Conservation (phyloP, 371 early-diverging fungal species). For the Chytridiales sp. region DNA sequence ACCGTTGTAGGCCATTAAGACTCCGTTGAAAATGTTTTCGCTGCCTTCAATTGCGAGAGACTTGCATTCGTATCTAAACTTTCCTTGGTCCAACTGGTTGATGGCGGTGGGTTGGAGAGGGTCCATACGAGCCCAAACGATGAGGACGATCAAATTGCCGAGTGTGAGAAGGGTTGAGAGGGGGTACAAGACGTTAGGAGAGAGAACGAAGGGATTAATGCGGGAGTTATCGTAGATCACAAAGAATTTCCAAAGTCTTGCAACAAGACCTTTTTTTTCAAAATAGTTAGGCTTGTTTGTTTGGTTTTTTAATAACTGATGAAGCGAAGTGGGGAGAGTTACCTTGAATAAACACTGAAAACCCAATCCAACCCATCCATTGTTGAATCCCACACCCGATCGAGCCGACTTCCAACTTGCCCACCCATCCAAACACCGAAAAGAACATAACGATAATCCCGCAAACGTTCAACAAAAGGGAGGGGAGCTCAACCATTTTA, state of each 20-base stretch:
- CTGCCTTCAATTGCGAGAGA: not conserved
- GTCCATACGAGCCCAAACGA: not conserved
- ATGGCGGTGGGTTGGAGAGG: not conserved
- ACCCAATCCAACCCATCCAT: slow-evolving; percentile 14
- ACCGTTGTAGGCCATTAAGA: slow-evolving; percentile 9
- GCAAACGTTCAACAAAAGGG: not conserved
- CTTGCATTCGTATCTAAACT: slow-evolving; percentile 6
- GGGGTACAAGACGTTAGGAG: slow-evolving; percentile 9
- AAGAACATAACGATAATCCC: slow-evolving; percentile 5
- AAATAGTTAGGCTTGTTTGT: not conserved
- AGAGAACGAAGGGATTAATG: not conserved
- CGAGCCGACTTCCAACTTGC: not conserved
- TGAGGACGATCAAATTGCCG: slow-evolving; percentile 6
- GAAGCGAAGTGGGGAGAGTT: not conserved
- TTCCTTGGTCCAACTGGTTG: not conserved
- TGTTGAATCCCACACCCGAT: not conserved
- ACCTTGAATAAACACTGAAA: slow-evolving; percentile 11
- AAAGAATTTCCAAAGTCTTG: slow-evolving; percentile 1
- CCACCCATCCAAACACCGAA: slow-evolving; percentile 11
- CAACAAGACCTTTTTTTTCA: not conserved
- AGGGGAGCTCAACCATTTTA: not conserved
- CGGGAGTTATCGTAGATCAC: slow-evolving; percentile 10
- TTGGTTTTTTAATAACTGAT: not conserved
- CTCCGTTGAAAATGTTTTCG: not conserved
- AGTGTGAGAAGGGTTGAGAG: slow-evolving; percentile 2